Percentiles rank a stretch among this genome's conserved stretches.
These are phyloP conservation scores for Camellia granthamiana DNA, from an alignment of 148 eudicot species.

Conservation along the genomic window DNA sequence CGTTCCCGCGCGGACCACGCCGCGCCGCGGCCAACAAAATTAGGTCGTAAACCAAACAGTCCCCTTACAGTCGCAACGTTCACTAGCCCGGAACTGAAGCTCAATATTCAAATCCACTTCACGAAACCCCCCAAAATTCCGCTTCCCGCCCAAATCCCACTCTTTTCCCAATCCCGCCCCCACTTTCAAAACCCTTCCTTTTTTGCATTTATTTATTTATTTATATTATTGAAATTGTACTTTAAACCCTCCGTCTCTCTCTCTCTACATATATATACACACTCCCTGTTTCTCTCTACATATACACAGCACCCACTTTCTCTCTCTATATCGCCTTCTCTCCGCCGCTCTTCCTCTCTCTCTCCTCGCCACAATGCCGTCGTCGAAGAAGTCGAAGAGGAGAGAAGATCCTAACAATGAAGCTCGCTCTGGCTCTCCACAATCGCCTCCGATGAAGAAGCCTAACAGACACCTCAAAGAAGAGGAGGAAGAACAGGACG, in stretches of 20 bases:
- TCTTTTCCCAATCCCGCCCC: not conserved
- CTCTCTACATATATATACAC: no score
- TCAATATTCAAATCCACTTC: slow-evolving; percentile 4
- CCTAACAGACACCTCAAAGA: not conserved
- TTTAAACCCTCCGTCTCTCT: not conserved
- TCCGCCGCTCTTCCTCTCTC: slow-evolving; percentile 14
- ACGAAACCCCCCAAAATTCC: not conserved
- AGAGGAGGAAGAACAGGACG: slow-evolving; percentile 17
- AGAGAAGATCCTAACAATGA: not conserved
- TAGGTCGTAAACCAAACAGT: not conserved
- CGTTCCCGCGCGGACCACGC: no score
- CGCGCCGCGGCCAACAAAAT: no score
- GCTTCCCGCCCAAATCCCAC: slow-evolving; percentile 29
- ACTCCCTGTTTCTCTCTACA: not conserved
- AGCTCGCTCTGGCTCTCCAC: not conserved
- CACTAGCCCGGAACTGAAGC: not conserved
- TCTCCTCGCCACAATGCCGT: not conserved
- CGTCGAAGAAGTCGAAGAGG: slow-evolving; percentile 11
- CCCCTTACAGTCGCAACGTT: not conserved
- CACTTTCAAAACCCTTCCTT: not conserved
- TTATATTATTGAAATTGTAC: no score
- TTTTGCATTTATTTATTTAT: no score
- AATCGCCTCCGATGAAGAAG: not conserved
- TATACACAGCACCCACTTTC: not conserved
- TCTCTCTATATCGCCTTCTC: not conserved